Evolutionary conservation across 1,139 yeast species (phyloP), one percentile per base, ranked within the genome.

Genomic region (Lodderomyces oxycetoniae): DNA sequence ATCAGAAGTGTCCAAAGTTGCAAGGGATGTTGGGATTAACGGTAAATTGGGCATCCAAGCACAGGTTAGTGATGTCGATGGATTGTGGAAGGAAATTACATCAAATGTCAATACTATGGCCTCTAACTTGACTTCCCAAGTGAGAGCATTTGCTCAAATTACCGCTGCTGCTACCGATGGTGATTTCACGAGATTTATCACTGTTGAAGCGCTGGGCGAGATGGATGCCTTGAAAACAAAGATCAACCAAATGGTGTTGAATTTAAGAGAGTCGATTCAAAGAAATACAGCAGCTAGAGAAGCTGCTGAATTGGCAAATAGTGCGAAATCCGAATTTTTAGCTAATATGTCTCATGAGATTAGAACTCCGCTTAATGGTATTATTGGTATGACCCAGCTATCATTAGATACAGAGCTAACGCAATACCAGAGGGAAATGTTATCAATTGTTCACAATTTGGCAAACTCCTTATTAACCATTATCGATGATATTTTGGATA

Each of bases 41-140:
- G 95, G 95, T 63, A 86, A 85, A 56, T 72, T 86, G 37, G 95
- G 95, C 50, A 91, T 85, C 35, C 94, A 85, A 53, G 95, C 95
- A 8, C 93, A 86, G 55, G 95, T 86, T 21, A 76, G 81, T 38
- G 95, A 86, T 61, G 94, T 86, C 21, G 94, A 85, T 59, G 95
- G 95, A 4, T 64, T 85, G 41, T 86, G 95, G 95, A 85, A 83
- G 52, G 94, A 85, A 53, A 86, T 86, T 51, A 86, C 94, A 22
- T 83, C 93, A n/a, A 86, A 86, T 59, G 95, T 86, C 46, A 86
- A 86, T 55, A 85, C 93, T 19, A 86, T 86, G 95, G 95, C 95
- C 36, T 79, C 91, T 16, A 86, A 86, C 55, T 74, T 86, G 55
- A 86, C 95, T 0, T 81, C 94, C 1, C 95, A 86, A 63, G 95